phyloP scores from a whole-genome alignment of 345 rosid genomes.

The Cardamine chenopodiifolia region DNA sequence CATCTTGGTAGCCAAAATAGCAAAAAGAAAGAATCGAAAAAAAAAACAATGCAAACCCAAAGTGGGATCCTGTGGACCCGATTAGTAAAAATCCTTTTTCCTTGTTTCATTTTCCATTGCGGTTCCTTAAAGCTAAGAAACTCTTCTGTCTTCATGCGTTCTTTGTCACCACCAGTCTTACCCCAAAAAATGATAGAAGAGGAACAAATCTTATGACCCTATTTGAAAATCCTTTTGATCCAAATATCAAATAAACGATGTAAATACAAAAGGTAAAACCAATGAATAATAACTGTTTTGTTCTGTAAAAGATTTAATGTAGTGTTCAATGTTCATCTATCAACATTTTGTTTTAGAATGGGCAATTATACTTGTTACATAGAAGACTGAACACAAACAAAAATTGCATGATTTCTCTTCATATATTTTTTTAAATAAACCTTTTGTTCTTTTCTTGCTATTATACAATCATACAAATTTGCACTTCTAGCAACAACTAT shows the following conservation, averaged over 20 bases:
- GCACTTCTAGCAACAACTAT: constrained; percentile 57
- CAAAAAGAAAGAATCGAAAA: background rate
- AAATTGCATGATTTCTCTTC: constrained; percentile 20
- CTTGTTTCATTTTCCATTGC: constrained; percentile 21
- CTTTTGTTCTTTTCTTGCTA: constrained; percentile 4
- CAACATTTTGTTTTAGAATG: constrained; percentile 6
- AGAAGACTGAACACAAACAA: constrained; percentile 1
- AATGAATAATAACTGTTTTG: background rate
- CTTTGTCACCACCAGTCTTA: constrained; percentile 23
- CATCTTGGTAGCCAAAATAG: background rate
- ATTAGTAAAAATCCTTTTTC: background rate
- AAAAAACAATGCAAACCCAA: constrained; percentile 10
- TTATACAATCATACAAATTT: constrained; percentile 38
- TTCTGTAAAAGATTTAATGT: background rate
- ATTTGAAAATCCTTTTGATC: background rate
- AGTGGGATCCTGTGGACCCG: constrained; percentile 18
- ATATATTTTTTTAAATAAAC: constrained; percentile 8
- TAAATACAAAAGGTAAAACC: background rate
- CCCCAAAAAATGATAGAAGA: background rate
- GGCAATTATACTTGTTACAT: background rate
- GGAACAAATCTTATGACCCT: background rate
- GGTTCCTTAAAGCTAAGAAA: constrained; percentile 42
- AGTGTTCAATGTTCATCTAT: background rate
- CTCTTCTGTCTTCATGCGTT: constrained; percentile 30
- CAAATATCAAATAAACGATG: background rate